Evolutionary conservation across 2,329 filamentous ascomycete genomes (phyloP).

Genomic region (Penicillium griseofulvum): DNA sequence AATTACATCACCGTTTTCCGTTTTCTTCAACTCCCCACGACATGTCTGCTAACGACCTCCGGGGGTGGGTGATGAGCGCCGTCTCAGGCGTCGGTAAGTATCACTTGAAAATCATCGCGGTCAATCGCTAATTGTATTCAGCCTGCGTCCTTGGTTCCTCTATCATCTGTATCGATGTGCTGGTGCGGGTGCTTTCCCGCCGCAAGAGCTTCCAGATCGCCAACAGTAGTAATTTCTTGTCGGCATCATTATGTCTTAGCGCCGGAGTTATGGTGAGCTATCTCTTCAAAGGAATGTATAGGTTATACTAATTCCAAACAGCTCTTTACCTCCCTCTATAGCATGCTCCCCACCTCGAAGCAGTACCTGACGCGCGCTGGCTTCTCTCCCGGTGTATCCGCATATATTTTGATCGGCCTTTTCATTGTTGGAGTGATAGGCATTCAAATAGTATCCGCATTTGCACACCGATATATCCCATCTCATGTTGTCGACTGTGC

Average conservation of each 20-base stretch:
- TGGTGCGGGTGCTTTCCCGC: constrained; percentile 70
- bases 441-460: constrained; percentile 45
- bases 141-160: constrained; percentile 68
- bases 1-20: constrained; percentile 25
- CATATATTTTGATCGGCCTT: constrained; percentile 46
- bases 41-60: constrained; percentile 70
- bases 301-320: constrained; percentile 36
- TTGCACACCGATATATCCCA: constrained; percentile 49
- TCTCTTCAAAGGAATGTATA: neutral
- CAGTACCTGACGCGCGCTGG: constrained; percentile 70
- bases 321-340: constrained; percentile 89
- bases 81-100: constrained; percentile 71
- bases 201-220: constrained; percentile 80
- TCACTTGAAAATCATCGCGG: neutral
- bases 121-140: constrained; percentile 24
- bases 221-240: constrained; percentile 83
- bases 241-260: constrained; percentile 83
- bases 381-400: constrained; percentile 64
- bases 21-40: constrained; percentile 16
- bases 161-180: constrained; percentile 81
- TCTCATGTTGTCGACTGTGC: constrained; percentile 51
- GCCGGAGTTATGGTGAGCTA: constrained; percentile 89
- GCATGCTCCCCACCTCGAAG: constrained; percentile 86
- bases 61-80: constrained; percentile 88
- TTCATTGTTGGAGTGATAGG: constrained; percentile 50